Percentiles rank a stretch among this genome's conserved stretches.
These are phyloP conservation scores for Dictyostelium brefeldianum DNA, from an alignment of 78 protist species.

Conservation along the genomic window DNA sequence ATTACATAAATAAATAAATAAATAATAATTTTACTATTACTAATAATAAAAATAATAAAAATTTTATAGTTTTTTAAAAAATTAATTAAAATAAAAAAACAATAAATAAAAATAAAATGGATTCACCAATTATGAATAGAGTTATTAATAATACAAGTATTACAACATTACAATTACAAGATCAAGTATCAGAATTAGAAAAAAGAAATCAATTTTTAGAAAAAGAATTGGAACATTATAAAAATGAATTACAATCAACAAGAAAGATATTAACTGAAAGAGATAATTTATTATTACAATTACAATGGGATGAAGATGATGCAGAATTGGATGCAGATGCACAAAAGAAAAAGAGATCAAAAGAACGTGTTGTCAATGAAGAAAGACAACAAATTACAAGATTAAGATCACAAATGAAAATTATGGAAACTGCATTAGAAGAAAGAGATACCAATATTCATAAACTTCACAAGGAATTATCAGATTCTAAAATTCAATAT, in stretches of 20 bases:
- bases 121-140: slow-evolving; percentile 32
- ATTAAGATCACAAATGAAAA: slow-evolving; percentile 41
- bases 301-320: slow-evolving; percentile 76
- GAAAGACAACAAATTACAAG: slow-evolving; percentile 52
- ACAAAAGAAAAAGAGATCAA: slow-evolving; percentile 66
- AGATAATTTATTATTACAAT: slow-evolving; percentile 43
- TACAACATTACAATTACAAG: slow-evolving; percentile 14
- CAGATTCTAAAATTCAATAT: neutral
- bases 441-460: slow-evolving; percentile 49
- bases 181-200: slow-evolving; percentile 19
- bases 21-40: neutral
- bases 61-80: neutral
- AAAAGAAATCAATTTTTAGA: slow-evolving; percentile 46
- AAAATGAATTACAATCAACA: slow-evolving; percentile 42
- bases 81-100: neutral
- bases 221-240: slow-evolving; percentile 55
- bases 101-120: slow-evolving; percentile 2
- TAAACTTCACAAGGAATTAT: slow-evolving; percentile 23
- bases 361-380: slow-evolving; percentile 39
- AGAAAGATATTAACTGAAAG: slow-evolving; percentile 44
- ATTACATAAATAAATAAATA: too few species aligned
- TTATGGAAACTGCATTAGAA: slow-evolving; percentile 72
- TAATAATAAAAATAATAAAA: neutral
- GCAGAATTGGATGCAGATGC: slow-evolving; percentile 31
- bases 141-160: neutral